phyloP scores from a whole-genome alignment of 495 filamentous ascomycete species.

The Neurospora hispaniola region DNA sequence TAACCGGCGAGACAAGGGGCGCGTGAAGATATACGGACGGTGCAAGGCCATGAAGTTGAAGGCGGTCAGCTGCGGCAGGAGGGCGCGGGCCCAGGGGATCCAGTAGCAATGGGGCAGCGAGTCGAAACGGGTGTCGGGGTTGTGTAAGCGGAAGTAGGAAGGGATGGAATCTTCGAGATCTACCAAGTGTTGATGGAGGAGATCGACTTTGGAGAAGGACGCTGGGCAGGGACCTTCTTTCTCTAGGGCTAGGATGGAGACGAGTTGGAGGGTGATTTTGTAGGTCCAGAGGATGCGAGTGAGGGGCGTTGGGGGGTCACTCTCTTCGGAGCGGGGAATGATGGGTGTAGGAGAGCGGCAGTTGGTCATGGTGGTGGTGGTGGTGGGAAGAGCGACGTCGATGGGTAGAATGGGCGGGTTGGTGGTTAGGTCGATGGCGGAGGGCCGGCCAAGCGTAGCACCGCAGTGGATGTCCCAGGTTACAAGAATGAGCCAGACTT shows the following conservation, averaged over 20 bases:
- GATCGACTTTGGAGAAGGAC: slow-evolving; percentile 43
- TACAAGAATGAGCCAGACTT: slow-evolving; percentile 46
- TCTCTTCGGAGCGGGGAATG: slow-evolving; percentile 17
- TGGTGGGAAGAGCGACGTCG: slow-evolving; percentile 16
- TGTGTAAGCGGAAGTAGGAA: slow-evolving; percentile 34
- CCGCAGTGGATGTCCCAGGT: slow-evolving; percentile 52
- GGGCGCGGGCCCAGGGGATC: slow-evolving; percentile 36
- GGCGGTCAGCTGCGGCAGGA: slow-evolving; percentile 34
- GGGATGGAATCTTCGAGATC: slow-evolving; percentile 38
- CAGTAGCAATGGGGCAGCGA: slow-evolving; percentile 38
- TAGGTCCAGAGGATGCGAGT: slow-evolving; percentile 29
- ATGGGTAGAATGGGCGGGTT: slow-evolving; percentile 30
- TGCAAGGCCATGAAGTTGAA: slow-evolving; percentile 52
- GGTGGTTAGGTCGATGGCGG: slow-evolving; percentile 37
- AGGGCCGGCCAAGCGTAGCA: slow-evolving; percentile 48
- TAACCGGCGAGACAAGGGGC: slow-evolving; percentile 36
- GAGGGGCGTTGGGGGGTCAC: slow-evolving; percentile 32
- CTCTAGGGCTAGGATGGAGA: slow-evolving; percentile 35
- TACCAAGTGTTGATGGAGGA: slow-evolving; percentile 39
- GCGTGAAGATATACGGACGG: slow-evolving; percentile 51
- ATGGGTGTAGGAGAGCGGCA: slow-evolving; percentile 25
- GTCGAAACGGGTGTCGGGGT: slow-evolving; percentile 49
- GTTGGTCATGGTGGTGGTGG: not conserved
- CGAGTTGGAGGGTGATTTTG: slow-evolving; percentile 22
- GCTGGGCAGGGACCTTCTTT: slow-evolving; percentile 41